A percentile compares a stretch with the other conserved stretches of the same genome.
Conservation (phyloP, 108 stramenopile species). For the Discostella stelligeroides region DNA sequence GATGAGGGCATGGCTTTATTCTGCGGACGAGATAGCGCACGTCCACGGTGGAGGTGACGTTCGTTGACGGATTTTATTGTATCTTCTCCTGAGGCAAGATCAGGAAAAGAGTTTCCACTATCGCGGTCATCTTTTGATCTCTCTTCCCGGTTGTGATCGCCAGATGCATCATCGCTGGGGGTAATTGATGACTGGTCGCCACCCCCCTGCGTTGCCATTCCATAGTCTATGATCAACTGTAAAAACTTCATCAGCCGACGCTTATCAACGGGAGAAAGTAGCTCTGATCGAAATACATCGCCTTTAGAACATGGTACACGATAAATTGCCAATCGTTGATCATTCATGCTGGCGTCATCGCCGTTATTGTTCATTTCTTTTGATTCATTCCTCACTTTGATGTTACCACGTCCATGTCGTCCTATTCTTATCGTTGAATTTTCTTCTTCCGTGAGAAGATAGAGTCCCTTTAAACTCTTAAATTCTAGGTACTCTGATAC, state of each 20-base stretch:
- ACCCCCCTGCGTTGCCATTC: conserved; percentile 28
- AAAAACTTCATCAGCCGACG: conserved; percentile 92
- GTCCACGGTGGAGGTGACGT: conserved; percentile 82
- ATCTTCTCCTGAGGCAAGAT: conserved; percentile 31
- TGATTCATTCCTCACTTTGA: not conserved
- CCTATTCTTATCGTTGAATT: conserved; percentile 2
- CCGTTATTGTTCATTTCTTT: not conserved
- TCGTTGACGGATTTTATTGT: conserved; percentile 82
- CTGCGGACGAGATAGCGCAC: conserved; percentile 88
- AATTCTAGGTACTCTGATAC: conserved; percentile 92
- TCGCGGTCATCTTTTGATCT: conserved; percentile 1
- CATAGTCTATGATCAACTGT: conserved; percentile 85
- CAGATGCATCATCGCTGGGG: not conserved
- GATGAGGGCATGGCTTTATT: conserved; percentile 79
- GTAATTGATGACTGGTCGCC: conserved; percentile 13
- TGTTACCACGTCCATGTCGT: conserved; percentile 8
- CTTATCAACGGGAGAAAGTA: conserved; percentile 87
- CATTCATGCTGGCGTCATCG: not conserved
- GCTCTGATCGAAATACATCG: conserved; percentile 84
- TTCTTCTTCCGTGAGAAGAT: conserved; percentile 52
- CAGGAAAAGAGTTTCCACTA: conserved; percentile 2
- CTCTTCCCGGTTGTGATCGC: not conserved
- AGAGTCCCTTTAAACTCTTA: conserved; percentile 73
- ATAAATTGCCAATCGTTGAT: conserved; percentile 38
- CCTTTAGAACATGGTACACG: conserved; percentile 87